Evolutionary conservation across 345 rosid genomes (phyloP), one percentile per base, ranked within the genome.

Genomic region (Arabis alpina): DNA sequence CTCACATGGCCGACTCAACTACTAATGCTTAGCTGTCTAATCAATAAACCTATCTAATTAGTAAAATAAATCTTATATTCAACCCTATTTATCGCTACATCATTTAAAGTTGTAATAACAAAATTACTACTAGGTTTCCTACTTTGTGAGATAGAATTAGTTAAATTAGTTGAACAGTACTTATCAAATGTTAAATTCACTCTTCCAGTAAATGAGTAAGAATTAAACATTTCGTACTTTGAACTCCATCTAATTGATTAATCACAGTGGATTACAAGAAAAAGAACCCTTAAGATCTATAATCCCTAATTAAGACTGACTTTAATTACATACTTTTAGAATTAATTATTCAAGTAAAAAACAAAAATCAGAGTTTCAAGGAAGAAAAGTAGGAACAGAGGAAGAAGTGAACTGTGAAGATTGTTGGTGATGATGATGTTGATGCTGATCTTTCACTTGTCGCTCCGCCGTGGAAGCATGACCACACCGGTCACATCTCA

Each of bases 401-500:
- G 70, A 19, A 2, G 70, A 37, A 47, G 44, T 49, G 37, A 69
- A 57, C 3, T 69, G 65, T 10, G 45, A 34, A 5, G 66, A 50
- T 59, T 61, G 68, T 43, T 30, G 68, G 9, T 71, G 75, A 41
- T 71, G 68, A 13, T 64, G 68, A 4, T n/a, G n/a, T n/a, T n/a
- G n/a, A n/a, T n/a, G n/a, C n/a, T 66, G 57, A 66, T 58, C 72
- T 50, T 66, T 66, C 5, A 66, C 8, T 6, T 30, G 45, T 3
- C 13, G 53, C 53, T 62, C 77, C 57, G 73, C 51, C 16, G 63
- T 54, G 0, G 78, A 54, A 54, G 68, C 55, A 2, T 75, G 48
- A 0, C 79, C 79, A 1, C 79, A 76, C 61, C 71, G 48, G 32
- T 64, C 59, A 68, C 75, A 76, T 57, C 66, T 76, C 61, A 64